phyloP scores from a whole-genome alignment of 192 early-diverging fungal genomes.

The Entomortierella parvispora region DNA sequence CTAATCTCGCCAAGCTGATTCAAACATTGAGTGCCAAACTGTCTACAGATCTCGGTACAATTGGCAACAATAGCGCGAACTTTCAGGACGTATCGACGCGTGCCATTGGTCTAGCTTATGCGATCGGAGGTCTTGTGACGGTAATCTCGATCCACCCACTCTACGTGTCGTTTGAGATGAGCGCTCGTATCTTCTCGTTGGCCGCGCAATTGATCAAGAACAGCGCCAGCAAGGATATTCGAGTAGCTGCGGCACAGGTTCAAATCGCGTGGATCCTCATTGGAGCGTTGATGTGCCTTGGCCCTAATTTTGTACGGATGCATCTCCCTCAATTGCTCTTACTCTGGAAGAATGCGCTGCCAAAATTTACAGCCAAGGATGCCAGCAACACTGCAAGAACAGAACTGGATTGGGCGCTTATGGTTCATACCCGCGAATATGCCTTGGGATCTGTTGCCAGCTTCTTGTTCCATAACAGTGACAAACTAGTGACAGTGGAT shows the following conservation, averaged over 20 bases:
- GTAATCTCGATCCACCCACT: slow-evolving; percentile 73
- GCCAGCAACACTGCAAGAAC: slow-evolving; percentile 54
- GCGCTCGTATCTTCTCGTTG: slow-evolving; percentile 81
- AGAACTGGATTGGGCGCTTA: slow-evolving; percentile 73
- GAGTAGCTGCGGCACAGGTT: slow-evolving; percentile 68
- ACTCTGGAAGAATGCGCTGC: slow-evolving; percentile 84
- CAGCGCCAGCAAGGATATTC: slow-evolving; percentile 65
- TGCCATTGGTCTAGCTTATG: slow-evolving; percentile 67
- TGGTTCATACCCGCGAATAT: slow-evolving; percentile 67
- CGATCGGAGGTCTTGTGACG: slow-evolving; percentile 73
- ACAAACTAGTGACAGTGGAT: slow-evolving; percentile 73
- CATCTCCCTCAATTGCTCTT: slow-evolving; percentile 80
- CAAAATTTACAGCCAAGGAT: slow-evolving; percentile 79
- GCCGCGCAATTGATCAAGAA: slow-evolving; percentile 78
- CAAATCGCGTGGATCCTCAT: slow-evolving; percentile 86
- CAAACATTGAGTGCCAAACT: slow-evolving; percentile 46
- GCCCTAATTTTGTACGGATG: slow-evolving; percentile 83
- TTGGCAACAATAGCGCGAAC: slow-evolving; percentile 78
- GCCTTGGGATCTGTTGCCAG: slow-evolving; percentile 77
- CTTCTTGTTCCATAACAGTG: slow-evolving; percentile 75
- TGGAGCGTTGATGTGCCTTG: slow-evolving; percentile 77
- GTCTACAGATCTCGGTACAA: slow-evolving; percentile 65
- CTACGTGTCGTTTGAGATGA: slow-evolving; percentile 80
- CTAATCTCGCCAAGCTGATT: slow-evolving; percentile 70
- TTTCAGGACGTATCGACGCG: slow-evolving; percentile 68